Evolutionary conservation across 495 filamentous ascomycete genomes (phyloP), one percentile per base, ranked within the genome.

Genomic region (Lophiostoma macrostomum): DNA sequence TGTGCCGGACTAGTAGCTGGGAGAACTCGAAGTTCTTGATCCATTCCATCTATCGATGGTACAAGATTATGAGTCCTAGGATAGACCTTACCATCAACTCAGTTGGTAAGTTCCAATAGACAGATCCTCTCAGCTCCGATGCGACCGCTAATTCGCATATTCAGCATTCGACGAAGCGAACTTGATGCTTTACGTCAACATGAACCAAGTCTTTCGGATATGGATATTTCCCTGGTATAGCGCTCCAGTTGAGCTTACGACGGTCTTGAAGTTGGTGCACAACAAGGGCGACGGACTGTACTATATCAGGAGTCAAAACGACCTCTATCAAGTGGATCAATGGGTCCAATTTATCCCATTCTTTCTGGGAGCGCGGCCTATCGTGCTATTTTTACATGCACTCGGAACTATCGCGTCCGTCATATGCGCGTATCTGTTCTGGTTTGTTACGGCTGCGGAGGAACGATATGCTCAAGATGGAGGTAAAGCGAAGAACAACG

Each of bases 321-420:
- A 95, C 61, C 69, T 90, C 16, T 95, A 95, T 60, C 88, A 93
- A 65, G 73, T 81, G 3, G 83, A 85, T 25, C 83, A 95, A 60
- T 85, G 87, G 58, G 68, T 93, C 37, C 84, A 84, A 55, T 94
- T 93, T 18, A 23, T 62, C 1, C 69, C 20, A 49, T 34, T 78
- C 1, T 64, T 85, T 24, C 91, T 85, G 58, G 66, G 85, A 10
- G 0, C 84, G 2, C 79, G 80, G 0, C 78, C 80, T 22, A 56
- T 71, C 36, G 18, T 71, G 0, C n/a, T n/a, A n/a, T 34, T 78
- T 1, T 64, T 85, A 24, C 91, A 85, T 58, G 66, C 85, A 10
- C 0, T 84, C 1, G 80, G 80, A 0, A 78, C 80, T 22, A 56
- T 71, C 36, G 18, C 71, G 0, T n/a, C n/a, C n/a, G n/a, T n/a